These are phyloP conservation scores for Alternaria sp. DNA, from an alignment of 2,329 filamentous ascomycete genomes.

Conservation along the genomic window DNA sequence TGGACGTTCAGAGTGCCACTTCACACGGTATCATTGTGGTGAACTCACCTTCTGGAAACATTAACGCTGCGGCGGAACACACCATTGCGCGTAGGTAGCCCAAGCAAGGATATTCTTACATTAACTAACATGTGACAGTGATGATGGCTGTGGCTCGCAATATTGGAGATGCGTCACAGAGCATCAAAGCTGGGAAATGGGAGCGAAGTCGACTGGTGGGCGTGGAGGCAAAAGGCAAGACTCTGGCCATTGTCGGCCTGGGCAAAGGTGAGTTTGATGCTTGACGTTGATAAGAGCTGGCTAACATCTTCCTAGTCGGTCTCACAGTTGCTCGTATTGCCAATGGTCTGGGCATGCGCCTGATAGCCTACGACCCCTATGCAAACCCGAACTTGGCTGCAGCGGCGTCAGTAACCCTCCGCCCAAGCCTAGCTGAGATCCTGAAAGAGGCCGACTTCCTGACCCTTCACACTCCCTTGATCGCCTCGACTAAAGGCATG, in stretches of 20 bases:
- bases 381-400: conserved; percentile 74
- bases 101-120: neutral
- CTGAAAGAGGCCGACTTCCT: conserved; percentile 75
- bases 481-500: conserved; percentile 77
- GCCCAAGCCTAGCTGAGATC: conserved; percentile 64
- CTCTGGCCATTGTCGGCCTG: conserved; percentile 75
- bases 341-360: conserved; percentile 76
- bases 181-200: conserved; percentile 75
- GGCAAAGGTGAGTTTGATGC: conserved; percentile 67
- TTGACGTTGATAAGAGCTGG: fast-evolving
- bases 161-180: conserved; percentile 72
- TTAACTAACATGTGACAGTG: conserved; percentile 51
- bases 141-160: conserved; percentile 77
- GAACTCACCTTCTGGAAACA: conserved; percentile 80
- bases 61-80: conserved; percentile 80
- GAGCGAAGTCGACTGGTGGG: conserved; percentile 77
- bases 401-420: conserved; percentile 69
- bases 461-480: conserved; percentile 80
- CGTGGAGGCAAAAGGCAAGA: conserved; percentile 79
- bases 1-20: conserved; percentile 76
- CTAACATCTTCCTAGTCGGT: conserved; percentile 61
- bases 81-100: conserved; percentile 63
- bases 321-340: conserved; percentile 81
- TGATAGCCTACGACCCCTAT: conserved; percentile 78
- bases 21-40: conserved; percentile 78